Evolutionary conservation across 2,329 filamentous ascomycete species (phyloP), one percentile per base, ranked within the genome.

Genomic region (Dactylellina parvicollis): DNA sequence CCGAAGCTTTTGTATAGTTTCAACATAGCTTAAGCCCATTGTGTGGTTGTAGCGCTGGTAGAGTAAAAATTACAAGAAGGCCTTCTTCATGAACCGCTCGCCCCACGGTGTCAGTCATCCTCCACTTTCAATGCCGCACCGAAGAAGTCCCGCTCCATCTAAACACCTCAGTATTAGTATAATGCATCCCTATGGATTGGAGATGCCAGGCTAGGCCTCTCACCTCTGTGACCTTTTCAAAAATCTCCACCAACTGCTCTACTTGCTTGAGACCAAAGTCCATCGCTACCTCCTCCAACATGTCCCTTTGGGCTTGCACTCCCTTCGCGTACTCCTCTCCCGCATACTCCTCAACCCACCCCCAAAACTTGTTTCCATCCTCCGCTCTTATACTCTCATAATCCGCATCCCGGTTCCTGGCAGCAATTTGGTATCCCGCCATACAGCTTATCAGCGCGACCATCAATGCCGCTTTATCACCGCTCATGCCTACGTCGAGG

Each of bases 281-380:
- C n/a, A 85, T 82, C 14, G 90, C 88, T 78, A 92, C 85, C 76
- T 87, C 86, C 80, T 97, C 94, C 7, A 97, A 84, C 28, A 96
- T 81, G 73, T 87, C 87, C 61, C 85, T 87, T 20, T 91, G 92
- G 2, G 87, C 84, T 75, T 83, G 83, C 60, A 96, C 90, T 4
- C 91, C 91, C 74, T 88, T 84, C 0, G 84, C 82, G 76, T 96
- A 97, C 79, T 95, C 91, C 0, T 91, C 88, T 1, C 89, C 90
- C 14, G 90, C 86, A 79, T 97, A 98, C 78, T 92, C 96, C 79
- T 93, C 85, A 76, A 98, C 92, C 94, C 94, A 98, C 47, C 88
- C 86, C 89, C 90, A 95, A 82, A 96, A 98, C 16, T 82, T 84
- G 79, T 94, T 96, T 0, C 83, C 87, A 10, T 89, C 84, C 38